These are phyloP conservation scores for Cladobotryum protrusum DNA, from an alignment of 2,329 filamentous ascomycete species.

Conservation along the genomic window DNA sequence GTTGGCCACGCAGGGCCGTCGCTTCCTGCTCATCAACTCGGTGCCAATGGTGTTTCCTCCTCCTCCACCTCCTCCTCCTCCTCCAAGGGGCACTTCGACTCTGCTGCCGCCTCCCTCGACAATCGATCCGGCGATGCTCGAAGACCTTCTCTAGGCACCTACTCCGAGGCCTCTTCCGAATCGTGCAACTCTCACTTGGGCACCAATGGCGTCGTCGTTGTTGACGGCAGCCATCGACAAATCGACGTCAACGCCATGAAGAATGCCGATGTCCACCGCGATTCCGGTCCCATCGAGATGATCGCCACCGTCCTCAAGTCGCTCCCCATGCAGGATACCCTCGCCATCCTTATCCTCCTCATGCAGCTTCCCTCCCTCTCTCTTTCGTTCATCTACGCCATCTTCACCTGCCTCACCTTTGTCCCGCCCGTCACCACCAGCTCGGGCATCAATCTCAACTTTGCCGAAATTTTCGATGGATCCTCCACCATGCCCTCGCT, in stretches of 20 bases:
- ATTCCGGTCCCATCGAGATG: slow-evolving; percentile 67
- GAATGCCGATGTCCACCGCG: slow-evolving; percentile 61
- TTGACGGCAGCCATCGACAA: slow-evolving; percentile 51
- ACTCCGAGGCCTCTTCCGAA: slow-evolving; percentile 52
- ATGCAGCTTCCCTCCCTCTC: slow-evolving; percentile 86
- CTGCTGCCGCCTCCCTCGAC: slow-evolving; percentile 23
- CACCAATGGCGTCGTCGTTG: slow-evolving; percentile 27
- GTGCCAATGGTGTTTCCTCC: slow-evolving; percentile 24
- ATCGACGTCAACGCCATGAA: slow-evolving; percentile 67
- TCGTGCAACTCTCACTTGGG: slow-evolving; percentile 38
- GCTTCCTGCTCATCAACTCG: slow-evolving; percentile 19
- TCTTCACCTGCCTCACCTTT: slow-evolving; percentile 90
- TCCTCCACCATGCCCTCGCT: slow-evolving; percentile 80
- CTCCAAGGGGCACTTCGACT: slow-evolving; percentile 20
- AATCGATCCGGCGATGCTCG: slow-evolving; percentile 38
- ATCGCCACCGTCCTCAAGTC: slow-evolving; percentile 82
- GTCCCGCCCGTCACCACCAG: slow-evolving; percentile 76
- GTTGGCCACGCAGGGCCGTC: slow-evolving; percentile 27
- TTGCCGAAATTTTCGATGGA: slow-evolving; percentile 87
- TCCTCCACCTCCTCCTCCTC: slow-evolving; percentile 32
- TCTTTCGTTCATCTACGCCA: slow-evolving; percentile 80
- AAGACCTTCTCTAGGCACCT: slow-evolving; percentile 44
- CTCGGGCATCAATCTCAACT: slow-evolving; percentile 71
- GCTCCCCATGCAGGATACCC: slow-evolving; percentile 87
- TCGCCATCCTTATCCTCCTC: slow-evolving; percentile 92